phyloP scores from a whole-genome alignment of 495 filamentous ascomycete genomes.

The Glutinoglossum americanum region DNA sequence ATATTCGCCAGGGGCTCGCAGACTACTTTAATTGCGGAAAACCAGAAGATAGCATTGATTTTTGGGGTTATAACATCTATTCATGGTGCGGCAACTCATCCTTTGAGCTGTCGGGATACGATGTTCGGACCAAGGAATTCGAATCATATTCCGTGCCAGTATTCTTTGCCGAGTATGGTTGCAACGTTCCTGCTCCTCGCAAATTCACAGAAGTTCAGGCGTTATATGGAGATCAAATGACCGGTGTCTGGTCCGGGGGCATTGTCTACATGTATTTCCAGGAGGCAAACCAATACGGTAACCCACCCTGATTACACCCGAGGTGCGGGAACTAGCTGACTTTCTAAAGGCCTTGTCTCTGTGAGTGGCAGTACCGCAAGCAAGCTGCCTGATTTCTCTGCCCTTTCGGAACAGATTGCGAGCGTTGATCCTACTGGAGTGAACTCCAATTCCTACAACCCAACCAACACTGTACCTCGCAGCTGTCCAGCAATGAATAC shows the following conservation, averaged over 20 bases:
- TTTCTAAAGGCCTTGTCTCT: conserved; percentile 37
- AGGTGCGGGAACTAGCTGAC: neutral
- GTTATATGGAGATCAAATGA: conserved; percentile 66
- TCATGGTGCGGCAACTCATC: conserved; percentile 82
- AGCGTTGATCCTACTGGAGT: conserved; percentile 42
- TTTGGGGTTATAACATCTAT: conserved; percentile 99
- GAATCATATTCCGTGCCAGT: conserved; percentile 68
- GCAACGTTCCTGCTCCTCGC: conserved; percentile 58
- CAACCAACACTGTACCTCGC: conserved; percentile 51
- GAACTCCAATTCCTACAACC: conserved; percentile 43
- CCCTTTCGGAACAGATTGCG: conserved; percentile 48
- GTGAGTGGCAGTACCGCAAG: conserved; percentile 33
- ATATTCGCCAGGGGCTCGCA: conserved; percentile 57
- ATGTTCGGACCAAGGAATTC: conserved; percentile 63
- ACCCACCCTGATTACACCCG: neutral
- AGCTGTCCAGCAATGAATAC: conserved; percentile 44
- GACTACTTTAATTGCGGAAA: conserved; percentile 84
- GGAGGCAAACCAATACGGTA: conserved; percentile 76
- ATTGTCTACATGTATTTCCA: conserved; percentile 98
- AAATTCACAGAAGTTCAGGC: conserved; percentile 70
- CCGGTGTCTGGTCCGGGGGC: conserved; percentile 68
- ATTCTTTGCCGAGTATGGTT: conserved; percentile 98
- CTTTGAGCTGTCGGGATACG: conserved; percentile 53
- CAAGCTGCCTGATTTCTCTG: conserved; percentile 50
- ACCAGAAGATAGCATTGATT: conserved; percentile 48